Evolutionary conservation across 345 rosid species (phyloP), one percentile per base, ranked within the genome.

Genomic region (Ceriops zippeliana): DNA sequence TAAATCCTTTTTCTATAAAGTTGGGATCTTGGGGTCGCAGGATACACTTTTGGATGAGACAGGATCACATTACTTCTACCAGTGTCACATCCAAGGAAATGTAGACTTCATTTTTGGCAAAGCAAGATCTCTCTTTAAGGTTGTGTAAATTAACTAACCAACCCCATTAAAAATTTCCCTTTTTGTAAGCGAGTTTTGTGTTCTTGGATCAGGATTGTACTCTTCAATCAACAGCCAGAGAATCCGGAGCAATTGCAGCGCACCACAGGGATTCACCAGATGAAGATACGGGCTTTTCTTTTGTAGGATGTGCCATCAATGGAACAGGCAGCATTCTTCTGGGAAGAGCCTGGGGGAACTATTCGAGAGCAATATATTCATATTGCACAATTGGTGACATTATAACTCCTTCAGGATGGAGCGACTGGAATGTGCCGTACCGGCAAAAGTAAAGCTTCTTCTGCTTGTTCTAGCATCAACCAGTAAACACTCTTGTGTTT

Each of bases 261-360:
- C 96, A 95, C 66, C 97, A 83, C 70, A 86, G 96, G 81, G 83
- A 81, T 65, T 71, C 84, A 20, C 87, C 86, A 10, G 31, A 70
- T 24, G 96, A 95, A 1, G 80, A 85, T 34, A 84, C 99, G 0
- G 99, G 99, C 1, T 95, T 88, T 68, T 88, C 97, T 6, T 91
- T 95, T 72, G 90, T 88, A 2, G 83, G 87, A 68, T 91, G 99
- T 62, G 63, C 61, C 1, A 82, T 91, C 63, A 76, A 80, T 6
- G 97, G 99, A 68, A 87, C 93, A 0, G 99, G 99, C 19, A 84
- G 75, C 69, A 73, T 91, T 66, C 82, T 75, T 37, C 51, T 95
- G 57, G 99, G 99, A 70, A 84, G 97, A 82, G 96, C 99, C 67
- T 95, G 97, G 96, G 99, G 99, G 49, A 79, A 84, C 72, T 86